A percentile compares a stretch with the other conserved stretches of the same genome.
Evolutionary conservation across 371 early-diverging fungal genomes (phyloP).

Genomic region (Mucor velutinosus): DNA sequence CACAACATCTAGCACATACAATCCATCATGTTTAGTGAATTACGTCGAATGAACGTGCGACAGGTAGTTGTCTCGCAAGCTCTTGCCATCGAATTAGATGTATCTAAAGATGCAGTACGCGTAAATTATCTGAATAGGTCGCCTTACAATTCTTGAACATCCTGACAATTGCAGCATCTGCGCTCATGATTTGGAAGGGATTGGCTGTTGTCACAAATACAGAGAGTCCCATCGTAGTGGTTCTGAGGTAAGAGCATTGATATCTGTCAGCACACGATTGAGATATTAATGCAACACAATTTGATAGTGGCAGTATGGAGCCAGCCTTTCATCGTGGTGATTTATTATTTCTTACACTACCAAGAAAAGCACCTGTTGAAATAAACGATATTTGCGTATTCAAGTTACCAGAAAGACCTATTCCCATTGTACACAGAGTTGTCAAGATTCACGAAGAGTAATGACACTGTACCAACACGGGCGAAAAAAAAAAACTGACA

Average conservation of each 20-base stretch:
- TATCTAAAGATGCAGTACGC: not conserved
- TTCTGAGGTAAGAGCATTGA: conserved; percentile 64
- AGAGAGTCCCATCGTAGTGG: conserved; percentile 99
- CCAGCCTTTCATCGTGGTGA: conserved; percentile 99
- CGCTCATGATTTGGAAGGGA: conserved; percentile 98
- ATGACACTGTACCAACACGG: conserved; percentile 44
- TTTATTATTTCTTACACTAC: conserved; percentile 86
- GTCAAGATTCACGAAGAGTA: conserved; percentile 87
- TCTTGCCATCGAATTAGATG: not conserved
- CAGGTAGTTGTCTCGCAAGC: conserved; percentile 28
- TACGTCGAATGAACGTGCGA: conserved; percentile 51
- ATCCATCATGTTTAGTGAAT: conserved; percentile 46
- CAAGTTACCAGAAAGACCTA: conserved; percentile 87
- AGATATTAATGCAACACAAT: not conserved
- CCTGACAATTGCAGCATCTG: conserved; percentile 82
- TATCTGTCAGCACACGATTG: not conserved
- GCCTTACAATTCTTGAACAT: conserved; percentile 80
- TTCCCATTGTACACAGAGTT: conserved; percentile 99
- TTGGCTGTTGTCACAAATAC: conserved; percentile 85
- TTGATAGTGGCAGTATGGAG: conserved; percentile 95
- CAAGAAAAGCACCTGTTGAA: conserved; percentile 65
- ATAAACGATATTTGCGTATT: conserved; percentile 98
- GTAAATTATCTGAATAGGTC: conserved; percentile 33
- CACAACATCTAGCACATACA: not conserved
- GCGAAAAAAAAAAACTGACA: conserved; percentile 86